Percentiles rank a stretch among this genome's conserved stretches.
These are phyloP conservation scores for Pleurotus sapidus DNA, from an alignment of 768 basidiomycete genomes.

Conservation along the genomic window DNA sequence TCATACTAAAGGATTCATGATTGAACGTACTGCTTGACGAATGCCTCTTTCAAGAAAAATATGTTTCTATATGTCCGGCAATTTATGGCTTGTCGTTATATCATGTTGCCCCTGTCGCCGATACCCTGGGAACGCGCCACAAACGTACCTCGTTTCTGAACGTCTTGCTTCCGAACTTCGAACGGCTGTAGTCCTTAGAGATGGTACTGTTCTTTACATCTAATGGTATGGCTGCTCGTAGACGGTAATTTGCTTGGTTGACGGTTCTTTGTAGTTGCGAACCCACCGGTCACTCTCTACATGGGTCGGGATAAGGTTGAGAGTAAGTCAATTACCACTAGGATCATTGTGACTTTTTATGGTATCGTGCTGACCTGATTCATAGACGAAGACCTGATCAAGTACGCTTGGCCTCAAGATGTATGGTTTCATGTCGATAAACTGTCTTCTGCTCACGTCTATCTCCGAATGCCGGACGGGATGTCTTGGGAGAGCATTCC, in stretches of 20 bases:
- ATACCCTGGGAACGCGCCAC: too few species aligned
- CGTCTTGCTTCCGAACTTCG: too few species aligned
- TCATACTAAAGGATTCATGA: too few species aligned
- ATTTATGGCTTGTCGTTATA: too few species aligned
- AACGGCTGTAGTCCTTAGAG: background rate
- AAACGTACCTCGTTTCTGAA: too few species aligned
- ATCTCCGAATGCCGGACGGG: constrained; percentile 79
- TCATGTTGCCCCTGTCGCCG: too few species aligned
- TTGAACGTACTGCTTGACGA: too few species aligned
- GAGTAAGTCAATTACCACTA: constrained; percentile 48
- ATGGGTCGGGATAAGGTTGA: constrained; percentile 98
- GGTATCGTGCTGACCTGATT: background rate
- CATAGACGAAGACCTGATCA: constrained; percentile 92
- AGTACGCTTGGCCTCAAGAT: constrained; percentile 87
- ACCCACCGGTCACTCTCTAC: constrained; percentile 74
- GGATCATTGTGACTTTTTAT: background rate
- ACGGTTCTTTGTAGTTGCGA: constrained; percentile 34
- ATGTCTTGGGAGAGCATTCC: constrained; percentile 92
- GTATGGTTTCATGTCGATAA: constrained; percentile 98
- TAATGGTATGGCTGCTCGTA: constrained; percentile 25
- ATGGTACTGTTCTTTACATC: constrained; percentile 71
- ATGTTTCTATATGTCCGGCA: too few species aligned
- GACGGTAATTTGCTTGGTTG: too few species aligned
- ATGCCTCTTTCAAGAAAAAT: too few species aligned
- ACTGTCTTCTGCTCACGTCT: constrained; percentile 95